Conservation (phyloP, 2,329 filamentous ascomycete species). For the Hysterium pulicare region DNA sequence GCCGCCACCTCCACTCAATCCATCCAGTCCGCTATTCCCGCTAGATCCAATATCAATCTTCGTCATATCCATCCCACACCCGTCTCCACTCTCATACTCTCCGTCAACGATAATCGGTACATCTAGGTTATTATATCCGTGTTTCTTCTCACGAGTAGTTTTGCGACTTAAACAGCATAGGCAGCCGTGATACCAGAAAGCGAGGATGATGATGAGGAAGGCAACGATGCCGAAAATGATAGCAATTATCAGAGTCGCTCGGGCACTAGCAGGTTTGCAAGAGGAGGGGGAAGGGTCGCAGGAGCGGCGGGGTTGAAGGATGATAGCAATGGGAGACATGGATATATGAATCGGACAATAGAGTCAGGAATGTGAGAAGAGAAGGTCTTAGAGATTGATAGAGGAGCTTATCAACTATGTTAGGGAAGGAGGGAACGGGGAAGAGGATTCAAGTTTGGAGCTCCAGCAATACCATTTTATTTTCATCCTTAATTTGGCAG, state of each 20-base stretch:
- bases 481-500: too few species aligned
- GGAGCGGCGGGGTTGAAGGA: not conserved
- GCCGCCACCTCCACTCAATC: too few species aligned
- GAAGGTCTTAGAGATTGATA: not conserved
- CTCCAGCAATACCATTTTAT: not conserved
- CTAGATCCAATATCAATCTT: too few species aligned
- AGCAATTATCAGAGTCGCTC: conserved; percentile 3
- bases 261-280: conserved; percentile 5
- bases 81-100: too few species aligned
- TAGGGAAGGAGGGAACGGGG: too few species aligned
- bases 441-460: not conserved
- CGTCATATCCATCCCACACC: too few species aligned
- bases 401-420: not conserved
- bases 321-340: not conserved
- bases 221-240: conserved; percentile 3
- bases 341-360: not conserved
- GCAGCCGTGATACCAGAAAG: conserved; percentile 5
- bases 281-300: conserved; percentile 1
- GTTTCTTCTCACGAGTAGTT: too few species aligned
- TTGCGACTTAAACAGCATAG: conserved; percentile 6
- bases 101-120: too few species aligned
- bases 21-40: too few species aligned
- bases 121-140: too few species aligned
- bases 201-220: conserved; percentile 4
- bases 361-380: not conserved